These are phyloP conservation scores for Nannochloropsis salina DNA, from an alignment of 108 stramenopile genomes.

Conservation along the genomic window DNA sequence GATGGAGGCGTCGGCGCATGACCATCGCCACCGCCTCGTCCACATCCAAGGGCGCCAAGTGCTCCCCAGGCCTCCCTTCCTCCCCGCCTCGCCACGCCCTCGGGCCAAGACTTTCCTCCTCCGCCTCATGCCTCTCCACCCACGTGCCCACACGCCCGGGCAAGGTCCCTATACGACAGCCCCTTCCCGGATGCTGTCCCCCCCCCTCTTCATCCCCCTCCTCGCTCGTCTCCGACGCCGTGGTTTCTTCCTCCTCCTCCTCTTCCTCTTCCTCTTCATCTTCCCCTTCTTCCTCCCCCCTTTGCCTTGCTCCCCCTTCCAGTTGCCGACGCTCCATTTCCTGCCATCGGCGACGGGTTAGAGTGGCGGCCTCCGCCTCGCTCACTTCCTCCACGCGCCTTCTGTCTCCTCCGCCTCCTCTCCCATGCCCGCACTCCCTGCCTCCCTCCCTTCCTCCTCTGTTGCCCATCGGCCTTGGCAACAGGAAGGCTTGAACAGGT, in stretches of 20 bases:
- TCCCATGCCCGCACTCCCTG: neutral
- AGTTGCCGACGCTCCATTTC: neutral
- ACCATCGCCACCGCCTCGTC: neutral
- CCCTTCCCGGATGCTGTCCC: too few relatives aligned
- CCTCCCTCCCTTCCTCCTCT: neutral
- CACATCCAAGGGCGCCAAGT: neutral
- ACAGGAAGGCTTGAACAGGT: neutral
- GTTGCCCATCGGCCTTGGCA: neutral
- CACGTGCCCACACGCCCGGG: too few relatives aligned
- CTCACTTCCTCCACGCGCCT: neutral
- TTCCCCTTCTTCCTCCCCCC: conserved; percentile 6
- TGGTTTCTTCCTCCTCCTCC: neutral
- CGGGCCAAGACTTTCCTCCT: neutral
- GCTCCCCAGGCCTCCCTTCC: neutral
- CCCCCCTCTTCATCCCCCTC: neutral
- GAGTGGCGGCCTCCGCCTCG: neutral
- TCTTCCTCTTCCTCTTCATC: neutral
- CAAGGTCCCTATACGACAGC: too few relatives aligned
- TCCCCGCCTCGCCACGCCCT: neutral
- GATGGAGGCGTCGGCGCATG: neutral
- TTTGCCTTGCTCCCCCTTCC: neutral
- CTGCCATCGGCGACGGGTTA: neutral
- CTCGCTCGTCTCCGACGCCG: conserved; percentile 5
- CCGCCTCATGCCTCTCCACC: too few relatives aligned
- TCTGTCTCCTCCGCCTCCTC: conserved; percentile 3